A percentile compares a stretch with the other conserved stretches of the same genome.
phyloP scores from a whole-genome alignment of 192 early-diverging fungal genomes.

The Ambispora gerdemannii region DNA sequence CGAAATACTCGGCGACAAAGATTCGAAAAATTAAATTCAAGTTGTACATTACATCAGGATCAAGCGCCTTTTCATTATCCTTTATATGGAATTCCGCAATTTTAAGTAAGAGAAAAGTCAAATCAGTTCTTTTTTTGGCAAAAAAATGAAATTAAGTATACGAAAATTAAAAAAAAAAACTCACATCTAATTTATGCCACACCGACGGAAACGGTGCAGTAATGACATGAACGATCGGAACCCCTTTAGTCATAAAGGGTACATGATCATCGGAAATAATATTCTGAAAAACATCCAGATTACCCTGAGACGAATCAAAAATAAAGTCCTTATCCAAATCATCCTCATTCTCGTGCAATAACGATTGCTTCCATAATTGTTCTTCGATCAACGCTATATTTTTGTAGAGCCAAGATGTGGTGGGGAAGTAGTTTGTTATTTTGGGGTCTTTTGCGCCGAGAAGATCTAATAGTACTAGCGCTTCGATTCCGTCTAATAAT shows the following conservation, averaged over 20 bases:
- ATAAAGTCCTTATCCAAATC: conserved; percentile 24
- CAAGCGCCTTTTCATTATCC: conserved; percentile 73
- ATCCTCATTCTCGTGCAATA: conserved; percentile 25
- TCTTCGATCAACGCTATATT: conserved; percentile 66
- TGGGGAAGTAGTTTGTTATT: conserved; percentile 59
- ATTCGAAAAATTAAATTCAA: conserved; percentile 73
- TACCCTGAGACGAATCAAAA: conserved; percentile 36
- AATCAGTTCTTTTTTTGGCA: not conserved
- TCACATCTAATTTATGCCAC: conserved; percentile 74
- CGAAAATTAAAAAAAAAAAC: not conserved
- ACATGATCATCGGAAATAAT: conserved; percentile 82
- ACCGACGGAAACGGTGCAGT: conserved; percentile 78
- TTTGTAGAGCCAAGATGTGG: conserved; percentile 68
- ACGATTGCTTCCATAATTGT: conserved; percentile 48
- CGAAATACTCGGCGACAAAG: conserved; percentile 68
- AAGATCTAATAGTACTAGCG: conserved; percentile 86
- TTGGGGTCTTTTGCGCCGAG: conserved; percentile 59
- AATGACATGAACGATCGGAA: conserved; percentile 86
- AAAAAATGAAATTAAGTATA: conserved; percentile 18
- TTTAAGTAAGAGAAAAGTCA: not conserved
- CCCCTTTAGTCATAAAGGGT: conserved; percentile 77
- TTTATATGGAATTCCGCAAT: conserved; percentile 1
- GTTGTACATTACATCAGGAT: conserved; percentile 62
- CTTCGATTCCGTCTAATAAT: conserved; percentile 70
- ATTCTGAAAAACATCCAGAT: conserved; percentile 31